A percentile compares a stretch with the other conserved stretches of the same genome.
phyloP scores from a whole-genome alignment of 2,329 filamentous ascomycete genomes.

The Zarea fungicola region DNA sequence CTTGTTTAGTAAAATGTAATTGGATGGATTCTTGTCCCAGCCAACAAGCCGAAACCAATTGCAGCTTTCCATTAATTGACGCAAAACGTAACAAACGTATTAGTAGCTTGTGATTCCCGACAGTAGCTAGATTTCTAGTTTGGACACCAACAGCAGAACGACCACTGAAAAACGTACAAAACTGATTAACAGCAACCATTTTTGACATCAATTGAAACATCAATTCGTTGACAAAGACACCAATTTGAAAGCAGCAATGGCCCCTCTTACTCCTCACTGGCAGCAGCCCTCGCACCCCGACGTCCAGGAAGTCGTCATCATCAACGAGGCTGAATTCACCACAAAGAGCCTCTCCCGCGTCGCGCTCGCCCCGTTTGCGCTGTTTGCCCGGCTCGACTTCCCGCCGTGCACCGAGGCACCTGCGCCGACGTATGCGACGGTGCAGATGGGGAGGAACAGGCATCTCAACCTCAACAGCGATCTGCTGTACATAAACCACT shows the following conservation, averaged over 20 bases:
- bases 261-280: slow-evolving; percentile 55
- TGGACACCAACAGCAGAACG: no score
- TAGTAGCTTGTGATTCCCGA: no score
- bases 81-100: no score
- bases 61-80: no score
- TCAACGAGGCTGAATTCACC: slow-evolving; percentile 49
- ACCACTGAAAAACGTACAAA: no score
- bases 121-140: no score
- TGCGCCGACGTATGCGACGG: slow-evolving; percentile 57
- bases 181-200: no score
- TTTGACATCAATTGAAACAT: no score
- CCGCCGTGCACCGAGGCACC: slow-evolving; percentile 54
- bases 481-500: slow-evolving; percentile 63
- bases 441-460: slow-evolving; percentile 50
- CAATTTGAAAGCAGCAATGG: slow-evolving; percentile 35
- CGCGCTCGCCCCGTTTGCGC: slow-evolving; percentile 53
- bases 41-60: no score
- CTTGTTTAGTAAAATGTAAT: no score
- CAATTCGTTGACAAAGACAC: no score
- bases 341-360: slow-evolving; percentile 55
- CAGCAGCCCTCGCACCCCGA: slow-evolving; percentile 54
- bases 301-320: slow-evolving; percentile 49
- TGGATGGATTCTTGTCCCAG: no score
- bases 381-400: slow-evolving; percentile 62
- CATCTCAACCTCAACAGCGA: slow-evolving; percentile 63